Evolutionary conservation across 1,284 basidiomycete species (phyloP).

Genomic region (Inonotus hispidus): DNA sequence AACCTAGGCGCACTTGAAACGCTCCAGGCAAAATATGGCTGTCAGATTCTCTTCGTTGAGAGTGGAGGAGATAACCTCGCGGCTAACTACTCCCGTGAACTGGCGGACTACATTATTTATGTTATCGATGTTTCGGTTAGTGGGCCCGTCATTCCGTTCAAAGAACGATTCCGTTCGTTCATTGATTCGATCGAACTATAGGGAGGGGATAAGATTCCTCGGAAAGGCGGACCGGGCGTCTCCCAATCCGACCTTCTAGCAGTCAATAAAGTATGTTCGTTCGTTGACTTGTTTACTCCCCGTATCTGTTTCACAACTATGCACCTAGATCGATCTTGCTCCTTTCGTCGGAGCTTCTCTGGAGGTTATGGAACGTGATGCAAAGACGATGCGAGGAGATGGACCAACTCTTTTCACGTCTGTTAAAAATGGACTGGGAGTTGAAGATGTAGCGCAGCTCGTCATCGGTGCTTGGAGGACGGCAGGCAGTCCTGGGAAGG

Average conservation of each 20-base stretch:
- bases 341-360: conserved; percentile 91
- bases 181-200: conserved; percentile 24
- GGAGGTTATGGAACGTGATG: conserved; percentile 92
- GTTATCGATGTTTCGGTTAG: conserved; percentile 80
- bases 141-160: conserved; percentile 1
- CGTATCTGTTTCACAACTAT: background rate
- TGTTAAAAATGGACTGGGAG: conserved; percentile 75
- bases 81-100: conserved; percentile 92
- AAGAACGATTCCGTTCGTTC: conserved; percentile 8
- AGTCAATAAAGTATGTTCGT: conserved; percentile 77
- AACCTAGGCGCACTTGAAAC: conserved; percentile 95
- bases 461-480: conserved; percentile 84
- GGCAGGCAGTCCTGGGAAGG: conserved; percentile 63
- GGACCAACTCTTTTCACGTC: conserved; percentile 93
- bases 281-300: conserved; percentile 2
- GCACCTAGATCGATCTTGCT: conserved; percentile 79
- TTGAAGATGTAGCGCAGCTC: conserved; percentile 79
- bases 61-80: conserved; percentile 95
- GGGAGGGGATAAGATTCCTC: conserved; percentile 97
- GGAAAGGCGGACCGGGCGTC: conserved; percentile 97
- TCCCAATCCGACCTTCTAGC: conserved; percentile 93
- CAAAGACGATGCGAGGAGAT: conserved; percentile 88
- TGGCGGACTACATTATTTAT: conserved; percentile 97
- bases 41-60: conserved; percentile 88
- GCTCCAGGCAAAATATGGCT: conserved; percentile 85